These are phyloP conservation scores for Sextonia rubra DNA, from an alignment of 164 flowering plant species.

Conservation along the genomic window DNA sequence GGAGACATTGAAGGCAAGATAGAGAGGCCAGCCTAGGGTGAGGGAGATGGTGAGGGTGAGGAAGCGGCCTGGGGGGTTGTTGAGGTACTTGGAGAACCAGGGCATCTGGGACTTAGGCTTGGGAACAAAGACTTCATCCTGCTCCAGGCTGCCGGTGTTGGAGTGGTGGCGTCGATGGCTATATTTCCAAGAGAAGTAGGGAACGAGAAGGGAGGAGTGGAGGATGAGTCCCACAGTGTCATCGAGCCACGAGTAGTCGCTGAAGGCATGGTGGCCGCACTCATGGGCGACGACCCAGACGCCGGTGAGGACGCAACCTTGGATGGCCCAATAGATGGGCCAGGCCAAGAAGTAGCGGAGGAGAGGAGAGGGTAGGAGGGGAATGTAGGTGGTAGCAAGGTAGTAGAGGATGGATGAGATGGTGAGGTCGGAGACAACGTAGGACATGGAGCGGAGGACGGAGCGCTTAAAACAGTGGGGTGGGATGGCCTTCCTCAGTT, in stretches of 20 bases:
- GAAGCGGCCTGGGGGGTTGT: constrained; percentile 68
- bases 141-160: constrained; percentile 70
- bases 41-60: constrained; percentile 40
- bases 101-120: constrained; percentile 45
- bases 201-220: constrained; percentile 71
- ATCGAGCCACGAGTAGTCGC: constrained; percentile 78
- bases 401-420: constrained; percentile 44
- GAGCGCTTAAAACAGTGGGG: constrained; percentile 82
- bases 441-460: constrained; percentile 60
- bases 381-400: constrained; percentile 45
- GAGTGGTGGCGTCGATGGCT: constrained; percentile 92
- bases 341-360: constrained; percentile 40
- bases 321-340: constrained; percentile 54
- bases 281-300: constrained; percentile 90
- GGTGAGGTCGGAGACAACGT: constrained; percentile 51
- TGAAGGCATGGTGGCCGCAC: constrained; percentile 89
- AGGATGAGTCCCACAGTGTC: constrained; percentile 74
- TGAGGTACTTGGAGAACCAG: constrained; percentile 55
- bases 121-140: constrained; percentile 79
- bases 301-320: constrained; percentile 69
- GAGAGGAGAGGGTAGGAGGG: constrained; percentile 43
- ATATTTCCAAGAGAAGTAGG: constrained; percentile 86
- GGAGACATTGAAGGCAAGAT: constrained; percentile 67
- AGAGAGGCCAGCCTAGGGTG: constrained; percentile 76
- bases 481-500: constrained; percentile 75